Evolutionary conservation across 306 rosid genomes (phyloP).

Genomic region (Quercus agrifolia): DNA sequence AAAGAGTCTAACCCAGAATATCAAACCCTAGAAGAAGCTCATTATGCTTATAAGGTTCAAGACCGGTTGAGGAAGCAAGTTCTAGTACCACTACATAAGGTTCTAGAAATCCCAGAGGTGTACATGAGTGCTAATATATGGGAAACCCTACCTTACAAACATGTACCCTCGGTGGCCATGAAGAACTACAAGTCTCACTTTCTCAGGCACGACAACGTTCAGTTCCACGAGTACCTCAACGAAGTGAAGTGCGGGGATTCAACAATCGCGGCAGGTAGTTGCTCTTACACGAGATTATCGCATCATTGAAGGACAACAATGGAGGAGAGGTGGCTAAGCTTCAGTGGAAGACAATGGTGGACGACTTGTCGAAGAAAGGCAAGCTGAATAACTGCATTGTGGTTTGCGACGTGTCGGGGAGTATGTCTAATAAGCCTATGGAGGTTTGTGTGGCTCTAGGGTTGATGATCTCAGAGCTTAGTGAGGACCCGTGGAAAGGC

Average conservation of each 20-base stretch:
- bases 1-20: conserved; percentile 40
- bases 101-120: conserved; percentile 53
- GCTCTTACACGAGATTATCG: conserved; percentile 54
- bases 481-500: conserved; percentile 50
- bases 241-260: conserved; percentile 34
- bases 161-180: conserved; percentile 52
- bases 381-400: conserved; percentile 46
- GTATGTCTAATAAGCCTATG: conserved; percentile 39
- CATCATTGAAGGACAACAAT: neutral
- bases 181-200: conserved; percentile 42
- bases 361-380: conserved; percentile 43
- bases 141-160: conserved; percentile 20
- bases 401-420: conserved; percentile 54
- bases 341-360: conserved; percentile 8
- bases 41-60: conserved; percentile 60
- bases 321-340: conserved; percentile 42
- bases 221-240: no score
- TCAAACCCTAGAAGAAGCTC: conserved; percentile 55
- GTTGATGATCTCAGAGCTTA: no score
- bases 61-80: conserved; percentile 66
- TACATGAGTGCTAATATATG: conserved; percentile 61
- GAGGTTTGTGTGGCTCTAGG: no score
- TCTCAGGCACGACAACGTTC: conserved; percentile 44
- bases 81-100: conserved; percentile 54
- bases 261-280: conserved; percentile 49